Evolutionary conservation across 2,329 filamentous ascomycete species (phyloP).

Genomic region (Pseudogymnoascus sp.): DNA sequence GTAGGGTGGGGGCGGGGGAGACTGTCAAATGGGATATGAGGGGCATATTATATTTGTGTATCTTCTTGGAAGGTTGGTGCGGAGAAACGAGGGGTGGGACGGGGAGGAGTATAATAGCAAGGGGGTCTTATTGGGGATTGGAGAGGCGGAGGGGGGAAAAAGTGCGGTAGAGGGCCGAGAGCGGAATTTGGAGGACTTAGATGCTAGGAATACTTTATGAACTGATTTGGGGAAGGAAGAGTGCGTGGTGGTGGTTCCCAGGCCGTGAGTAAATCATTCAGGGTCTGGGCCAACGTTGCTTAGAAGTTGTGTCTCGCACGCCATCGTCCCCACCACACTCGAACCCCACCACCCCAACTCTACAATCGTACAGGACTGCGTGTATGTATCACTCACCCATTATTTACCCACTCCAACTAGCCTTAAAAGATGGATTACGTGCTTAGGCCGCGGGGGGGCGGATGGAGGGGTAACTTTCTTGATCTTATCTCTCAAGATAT

Average conservation of each 20-base stretch:
- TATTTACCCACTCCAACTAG: neutral
- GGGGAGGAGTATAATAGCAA: neutral
- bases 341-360: neutral
- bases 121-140: neutral
- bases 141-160: neutral
- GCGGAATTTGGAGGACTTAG: neutral
- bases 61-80: neutral
- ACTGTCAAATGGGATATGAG: neutral
- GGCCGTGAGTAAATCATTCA: neutral
- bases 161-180: neutral
- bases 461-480: constrained; percentile 3
- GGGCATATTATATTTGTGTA: neutral
- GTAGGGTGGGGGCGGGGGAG: neutral
- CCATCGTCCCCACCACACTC: neutral
- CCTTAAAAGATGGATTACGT: neutral
- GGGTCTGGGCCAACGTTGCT: too few relatives aligned
- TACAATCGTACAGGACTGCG: neutral
- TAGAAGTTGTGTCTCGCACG: neutral
- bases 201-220: neutral
- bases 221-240: neutral
- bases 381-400: neutral
- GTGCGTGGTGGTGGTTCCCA: neutral
- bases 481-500: neutral
- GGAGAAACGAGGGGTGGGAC: neutral
- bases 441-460: neutral